Base-by-base conservation (phyloP, 805 yeast species). In the Candida pseudoglaebosa region DNA sequence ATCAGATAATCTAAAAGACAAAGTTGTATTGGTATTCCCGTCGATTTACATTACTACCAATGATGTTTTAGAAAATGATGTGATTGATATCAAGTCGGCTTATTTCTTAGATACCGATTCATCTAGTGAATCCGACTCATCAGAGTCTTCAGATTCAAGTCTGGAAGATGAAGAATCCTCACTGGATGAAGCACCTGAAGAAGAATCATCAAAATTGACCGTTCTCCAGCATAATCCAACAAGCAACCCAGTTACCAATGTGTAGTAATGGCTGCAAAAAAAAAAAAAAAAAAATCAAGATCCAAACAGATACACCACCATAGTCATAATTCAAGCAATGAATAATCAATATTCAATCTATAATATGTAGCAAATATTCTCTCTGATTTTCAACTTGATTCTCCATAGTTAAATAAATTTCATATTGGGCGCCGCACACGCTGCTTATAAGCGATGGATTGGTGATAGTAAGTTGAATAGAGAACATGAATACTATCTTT, bases 11-110 rank as follows among this genome's bases (percentile, higher is more conserved):
- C 48, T 88, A n/a, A 62, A 64, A 41, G 78, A 78, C 24, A 70
- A 71, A 40, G 67, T 79, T 0, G 84, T 88, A 0, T 68, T 87
- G 24, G 96, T 88, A 54, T 88, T 75, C 47, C 95, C 96, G 0
- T 82, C 89, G 0, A 64, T 88, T 4, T 70, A 65, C 40, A 65
- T 83, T 1, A 62, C 73, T 41, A 29, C 28, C 9, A 15, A 15
- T 14, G 37, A 36, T 4, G 16, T n/a, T 10, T 4, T 40, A 5
- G 24, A 37, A 16, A 26, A 34, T 6, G 17, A 19, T 2, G 53
- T 54, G 2, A 39, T 54, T 10, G 55, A 54, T 4, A 59, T 53
- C n/a, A 48, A 34, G 3, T 54, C 49, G 5, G 41, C 9, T 32
- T 36, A 32, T 15, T 13, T 12, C 6, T 6, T 26, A 26, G 29